These are phyloP conservation scores for Cladosporium sp. DNA, from an alignment of 2,329 filamentous ascomycete genomes.

Conservation along the genomic window DNA sequence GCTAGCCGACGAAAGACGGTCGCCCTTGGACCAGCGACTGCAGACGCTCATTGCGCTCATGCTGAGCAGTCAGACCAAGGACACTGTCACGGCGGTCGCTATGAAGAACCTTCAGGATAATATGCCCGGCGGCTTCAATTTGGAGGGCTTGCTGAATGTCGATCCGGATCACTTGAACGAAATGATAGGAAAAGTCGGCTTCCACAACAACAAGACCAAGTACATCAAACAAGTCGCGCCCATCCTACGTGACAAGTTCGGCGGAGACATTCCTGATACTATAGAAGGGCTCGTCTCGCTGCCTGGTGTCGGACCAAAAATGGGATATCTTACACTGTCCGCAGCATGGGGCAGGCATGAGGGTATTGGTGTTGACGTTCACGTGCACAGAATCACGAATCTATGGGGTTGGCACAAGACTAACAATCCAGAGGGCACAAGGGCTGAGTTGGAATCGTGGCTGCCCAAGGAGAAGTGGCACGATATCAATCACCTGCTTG, in stretches of 20 bases:
- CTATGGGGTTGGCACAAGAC: constrained; percentile 90
- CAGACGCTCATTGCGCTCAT: constrained; percentile 87
- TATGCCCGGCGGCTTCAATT: constrained; percentile 66
- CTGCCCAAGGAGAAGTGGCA: constrained; percentile 83
- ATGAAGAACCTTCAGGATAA: constrained; percentile 78
- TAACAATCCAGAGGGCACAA: constrained; percentile 78
- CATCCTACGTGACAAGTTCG: constrained; percentile 70
- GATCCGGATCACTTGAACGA: constrained; percentile 67
- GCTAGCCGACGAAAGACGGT: constrained; percentile 59
- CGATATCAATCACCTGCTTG: constrained; percentile 87
- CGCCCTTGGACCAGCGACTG: constrained; percentile 67
- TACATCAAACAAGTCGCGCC: constrained; percentile 75
- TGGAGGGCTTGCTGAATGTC: constrained; percentile 76
- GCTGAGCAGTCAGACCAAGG: constrained; percentile 91
- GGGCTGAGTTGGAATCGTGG: constrained; percentile 75
- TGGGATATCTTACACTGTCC: constrained; percentile 86
- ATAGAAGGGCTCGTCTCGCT: constrained; percentile 74
- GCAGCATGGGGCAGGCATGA: constrained; percentile 69
- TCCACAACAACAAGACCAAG: constrained; percentile 92
- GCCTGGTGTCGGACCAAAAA: constrained; percentile 90
- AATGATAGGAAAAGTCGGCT: constrained; percentile 82
- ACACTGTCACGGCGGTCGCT: constrained; percentile 82
- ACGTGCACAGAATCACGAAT: constrained; percentile 93
- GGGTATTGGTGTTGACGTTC: constrained; percentile 91
- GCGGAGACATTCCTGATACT: constrained; percentile 77